Percentiles rank a stretch among this genome's conserved stretches.
phyloP scores from a whole-genome alignment of 768 basidiomycete genomes.

The Pleurotus platypus region DNA sequence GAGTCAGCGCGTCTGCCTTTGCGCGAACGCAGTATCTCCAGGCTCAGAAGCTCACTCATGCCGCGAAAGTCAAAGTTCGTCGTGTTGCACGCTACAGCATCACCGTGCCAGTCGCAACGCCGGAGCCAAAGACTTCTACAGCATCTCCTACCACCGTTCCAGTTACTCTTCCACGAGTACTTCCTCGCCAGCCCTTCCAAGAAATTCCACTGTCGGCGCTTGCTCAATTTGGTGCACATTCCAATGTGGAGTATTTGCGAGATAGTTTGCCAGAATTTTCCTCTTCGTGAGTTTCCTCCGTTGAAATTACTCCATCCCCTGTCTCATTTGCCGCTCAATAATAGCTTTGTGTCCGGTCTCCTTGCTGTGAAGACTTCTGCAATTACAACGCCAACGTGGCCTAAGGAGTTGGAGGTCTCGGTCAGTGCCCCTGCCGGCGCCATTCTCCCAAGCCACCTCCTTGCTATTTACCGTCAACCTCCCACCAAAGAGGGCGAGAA shows the following conservation, averaged over 20 bases:
- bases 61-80: constrained; percentile 13
- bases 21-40: constrained; percentile 17
- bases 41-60: constrained; percentile 33
- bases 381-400: constrained; percentile 27
- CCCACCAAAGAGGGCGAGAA: constrained; percentile 10
- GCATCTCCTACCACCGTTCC: constrained; percentile 14
- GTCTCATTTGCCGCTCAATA: constrained; percentile 1
- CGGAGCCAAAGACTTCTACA: constrained; percentile 16
- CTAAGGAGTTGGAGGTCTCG: constrained; percentile 38
- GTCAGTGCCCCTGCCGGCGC: constrained; percentile 27
- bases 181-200: constrained; percentile 47
- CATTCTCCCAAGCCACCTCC: constrained; percentile 46
- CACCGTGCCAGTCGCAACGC: constrained; percentile 20
- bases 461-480: constrained; percentile 38
- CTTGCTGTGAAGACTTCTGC: constrained; percentile 30
- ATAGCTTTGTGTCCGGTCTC: constrained; percentile 36
- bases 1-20: constrained; percentile 28
- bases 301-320: neutral
- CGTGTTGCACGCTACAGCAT: constrained; percentile 10
- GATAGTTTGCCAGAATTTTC: constrained; percentile 44
- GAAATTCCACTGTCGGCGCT: constrained; percentile 46
- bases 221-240: constrained; percentile 43
- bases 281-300: constrained; percentile 28
- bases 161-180: constrained; percentile 46
- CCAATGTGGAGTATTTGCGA: constrained; percentile 49